Evolutionary conservation across 2,329 filamentous ascomycete species (phyloP).

Genomic region (Bimuria novae-zelandiae): DNA sequence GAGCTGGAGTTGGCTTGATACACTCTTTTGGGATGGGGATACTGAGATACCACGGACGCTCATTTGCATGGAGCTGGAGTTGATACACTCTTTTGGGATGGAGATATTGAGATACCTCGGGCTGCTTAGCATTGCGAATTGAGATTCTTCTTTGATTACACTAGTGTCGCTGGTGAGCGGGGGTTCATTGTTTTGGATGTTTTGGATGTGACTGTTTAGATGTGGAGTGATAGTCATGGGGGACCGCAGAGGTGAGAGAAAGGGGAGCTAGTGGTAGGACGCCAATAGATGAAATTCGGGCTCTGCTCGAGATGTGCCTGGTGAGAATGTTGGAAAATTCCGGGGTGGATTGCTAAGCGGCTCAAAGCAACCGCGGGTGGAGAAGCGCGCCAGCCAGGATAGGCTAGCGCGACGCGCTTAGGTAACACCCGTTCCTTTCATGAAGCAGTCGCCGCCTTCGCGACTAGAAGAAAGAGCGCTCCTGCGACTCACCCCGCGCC

Average conservation of each 20-base stretch:
- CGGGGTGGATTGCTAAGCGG: background rate
- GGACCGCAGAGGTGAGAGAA: background rate
- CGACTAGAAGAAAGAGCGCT: conserved; percentile 6
- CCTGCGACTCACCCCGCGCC: conserved; percentile 2
- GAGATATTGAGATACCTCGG: conserved; percentile 4
- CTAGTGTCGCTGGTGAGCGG: too few relatives aligned
- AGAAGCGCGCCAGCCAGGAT: background rate
- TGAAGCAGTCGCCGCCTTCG: conserved; percentile 4
- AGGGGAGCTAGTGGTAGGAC: background rate
- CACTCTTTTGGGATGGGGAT: background rate
- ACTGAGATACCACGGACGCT: too few relatives aligned
- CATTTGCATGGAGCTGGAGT: too few relatives aligned
- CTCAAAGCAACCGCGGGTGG: background rate
- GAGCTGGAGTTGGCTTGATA: too few relatives aligned
- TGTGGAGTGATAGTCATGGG: background rate
- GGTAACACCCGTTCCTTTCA: conserved; percentile 4
- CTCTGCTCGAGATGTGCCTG: too few relatives aligned
- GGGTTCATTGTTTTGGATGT: background rate
- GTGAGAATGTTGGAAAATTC: too few relatives aligned
- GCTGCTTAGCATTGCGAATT: background rate
- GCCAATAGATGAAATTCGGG: too few relatives aligned
- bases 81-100: too few relatives aligned
- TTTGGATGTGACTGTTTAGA: too few relatives aligned
- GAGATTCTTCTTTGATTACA: background rate
- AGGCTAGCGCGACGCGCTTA: background rate